These are phyloP conservation scores for Ogataea saltuana DNA, from an alignment of 805 yeast species.

Conservation along the genomic window DNA sequence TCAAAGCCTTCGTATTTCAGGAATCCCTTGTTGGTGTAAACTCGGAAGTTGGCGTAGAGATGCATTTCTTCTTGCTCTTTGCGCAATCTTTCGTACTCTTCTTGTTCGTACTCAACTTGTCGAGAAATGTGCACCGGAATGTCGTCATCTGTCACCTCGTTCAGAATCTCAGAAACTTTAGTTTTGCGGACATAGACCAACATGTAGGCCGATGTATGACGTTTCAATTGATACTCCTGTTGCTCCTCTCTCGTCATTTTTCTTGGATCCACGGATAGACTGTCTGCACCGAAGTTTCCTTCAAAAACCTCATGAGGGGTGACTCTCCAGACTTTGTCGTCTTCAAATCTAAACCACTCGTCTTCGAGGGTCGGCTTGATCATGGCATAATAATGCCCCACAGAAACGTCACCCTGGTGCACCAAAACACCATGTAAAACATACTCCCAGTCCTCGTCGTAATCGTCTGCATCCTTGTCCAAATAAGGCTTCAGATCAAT, in stretches of 20 bases:
- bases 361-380: slow-evolving; percentile 73
- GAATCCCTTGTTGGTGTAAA: slow-evolving; percentile 57
- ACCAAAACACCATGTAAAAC: slow-evolving; percentile 91
- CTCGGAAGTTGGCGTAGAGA: slow-evolving; percentile 55
- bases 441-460: slow-evolving; percentile 69
- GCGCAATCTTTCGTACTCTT: slow-evolving; percentile 51
- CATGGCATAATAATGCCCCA: slow-evolving; percentile 96
- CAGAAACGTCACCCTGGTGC: slow-evolving; percentile 92
- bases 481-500: slow-evolving; percentile 80
- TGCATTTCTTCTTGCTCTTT: slow-evolving; percentile 74
- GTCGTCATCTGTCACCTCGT: slow-evolving; percentile 52
- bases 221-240: slow-evolving; percentile 62
- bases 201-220: slow-evolving; percentile 97
- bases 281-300: slow-evolving; percentile 86
- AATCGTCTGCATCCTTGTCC: slow-evolving; percentile 52
- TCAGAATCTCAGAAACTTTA: slow-evolving; percentile 56
- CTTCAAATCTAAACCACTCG: slow-evolving; percentile 91
- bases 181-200: slow-evolving; percentile 82
- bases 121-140: slow-evolving; percentile 70
- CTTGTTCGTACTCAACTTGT: slow-evolving; percentile 63
- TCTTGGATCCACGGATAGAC: slow-evolving; percentile 48
- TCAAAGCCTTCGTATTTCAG: slow-evolving; percentile 71
- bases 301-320: slow-evolving; percentile 84
- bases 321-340: slow-evolving; percentile 89
- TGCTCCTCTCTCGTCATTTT: slow-evolving; percentile 59